These are phyloP conservation scores for Mycena polygramma DNA, from an alignment of 768 basidiomycete genomes.

Conservation along the genomic window DNA sequence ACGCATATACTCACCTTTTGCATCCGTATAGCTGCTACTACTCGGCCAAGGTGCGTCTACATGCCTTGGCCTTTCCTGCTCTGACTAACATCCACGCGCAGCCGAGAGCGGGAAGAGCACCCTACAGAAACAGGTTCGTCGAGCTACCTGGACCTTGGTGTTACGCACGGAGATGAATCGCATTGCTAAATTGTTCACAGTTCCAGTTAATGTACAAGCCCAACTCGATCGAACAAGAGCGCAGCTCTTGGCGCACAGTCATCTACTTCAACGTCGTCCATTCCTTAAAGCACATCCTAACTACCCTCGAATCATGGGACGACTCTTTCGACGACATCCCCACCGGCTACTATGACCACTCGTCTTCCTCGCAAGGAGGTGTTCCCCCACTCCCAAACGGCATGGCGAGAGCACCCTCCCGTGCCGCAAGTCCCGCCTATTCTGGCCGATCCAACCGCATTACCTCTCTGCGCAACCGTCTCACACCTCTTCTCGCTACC, in stretches of 20 bases:
- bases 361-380: constrained; percentile 7
- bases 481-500: constrained; percentile 70
- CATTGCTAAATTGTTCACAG: constrained; percentile 39
- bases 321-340: constrained; percentile 65
- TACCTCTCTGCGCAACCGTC: constrained; percentile 67
- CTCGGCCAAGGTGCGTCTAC: constrained; percentile 64
- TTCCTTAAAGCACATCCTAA: constrained; percentile 77
- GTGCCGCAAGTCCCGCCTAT: constrained; percentile 47
- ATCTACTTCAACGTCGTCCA: constrained; percentile 84
- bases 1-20: constrained; percentile 54
- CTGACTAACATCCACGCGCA: neutral
- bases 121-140: constrained; percentile 68
- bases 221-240: constrained; percentile 75
- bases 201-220: constrained; percentile 88
- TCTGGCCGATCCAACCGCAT: constrained; percentile 52
- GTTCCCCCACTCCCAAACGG: constrained; percentile 28
- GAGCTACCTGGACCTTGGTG: too few species aligned
- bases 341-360: constrained; percentile 28
- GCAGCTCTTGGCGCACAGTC: constrained; percentile 79
- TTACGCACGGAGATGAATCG: too few species aligned
- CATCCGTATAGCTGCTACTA: constrained; percentile 67
- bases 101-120: constrained; percentile 86
- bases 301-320: constrained; percentile 72
- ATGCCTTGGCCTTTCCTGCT: neutral
- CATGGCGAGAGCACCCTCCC: constrained; percentile 43